Evolutionary conservation across 768 basidiomycete species (phyloP).

Genomic region (Collybiopsis luxurians): DNA sequence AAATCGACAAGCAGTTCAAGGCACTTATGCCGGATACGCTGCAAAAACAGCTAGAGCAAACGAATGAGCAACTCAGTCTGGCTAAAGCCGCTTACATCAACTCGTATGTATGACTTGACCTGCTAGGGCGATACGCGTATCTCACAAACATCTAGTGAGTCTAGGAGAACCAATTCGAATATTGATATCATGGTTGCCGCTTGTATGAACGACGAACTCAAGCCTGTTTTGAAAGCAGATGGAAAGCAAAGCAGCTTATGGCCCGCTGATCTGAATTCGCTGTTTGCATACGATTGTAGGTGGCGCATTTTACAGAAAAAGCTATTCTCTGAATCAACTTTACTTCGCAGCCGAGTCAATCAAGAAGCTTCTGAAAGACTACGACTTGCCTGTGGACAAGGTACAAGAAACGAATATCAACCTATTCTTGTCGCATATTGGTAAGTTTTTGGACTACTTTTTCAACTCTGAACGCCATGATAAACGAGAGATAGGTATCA

Average conservation of each 20-base stretch:
- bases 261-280: conserved; percentile 46
- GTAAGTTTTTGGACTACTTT: conserved; percentile 24
- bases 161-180: conserved; percentile 44
- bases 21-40: conserved; percentile 48
- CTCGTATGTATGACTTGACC: conserved; percentile 59
- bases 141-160: not conserved
- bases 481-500: conserved; percentile 2
- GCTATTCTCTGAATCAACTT: conserved; percentile 1
- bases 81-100: conserved; percentile 46
- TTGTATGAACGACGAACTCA: conserved; percentile 43
- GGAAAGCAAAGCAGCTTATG: conserved; percentile 46
- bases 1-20: conserved; percentile 41
- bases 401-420: conserved; percentile 45
- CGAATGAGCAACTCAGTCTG: conserved; percentile 38
- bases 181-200: conserved; percentile 37
- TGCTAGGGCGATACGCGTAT: too few relatives aligned
- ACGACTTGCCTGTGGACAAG: conserved; percentile 42
- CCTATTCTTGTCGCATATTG: conserved; percentile 56
- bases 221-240: conserved; percentile 42
- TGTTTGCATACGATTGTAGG: conserved; percentile 56
- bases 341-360: conserved; percentile 33
- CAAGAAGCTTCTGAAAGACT: conserved; percentile 45
- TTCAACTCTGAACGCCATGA: not conserved
- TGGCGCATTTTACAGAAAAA: conserved; percentile 1
- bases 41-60: conserved; percentile 41